Percentiles rank a stretch among this genome's conserved stretches.
Evolutionary conservation across 2,329 filamentous ascomycete species (phyloP).

Genomic region (Hypomyces perniciosus): DNA sequence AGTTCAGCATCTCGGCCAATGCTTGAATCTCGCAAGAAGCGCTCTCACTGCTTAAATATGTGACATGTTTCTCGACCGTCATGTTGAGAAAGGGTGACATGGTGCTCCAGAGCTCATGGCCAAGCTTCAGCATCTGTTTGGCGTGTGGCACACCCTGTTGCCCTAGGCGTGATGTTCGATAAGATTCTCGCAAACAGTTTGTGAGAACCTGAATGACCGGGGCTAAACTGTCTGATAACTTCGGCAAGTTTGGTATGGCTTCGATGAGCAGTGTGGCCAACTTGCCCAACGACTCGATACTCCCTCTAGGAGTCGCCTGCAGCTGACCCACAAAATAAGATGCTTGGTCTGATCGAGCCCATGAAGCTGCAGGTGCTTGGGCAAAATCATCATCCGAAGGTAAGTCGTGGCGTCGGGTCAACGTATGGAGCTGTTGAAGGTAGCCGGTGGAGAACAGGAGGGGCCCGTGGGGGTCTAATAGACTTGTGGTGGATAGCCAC

Average conservation of each 20-base stretch:
- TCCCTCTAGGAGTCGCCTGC: conserved; percentile 34
- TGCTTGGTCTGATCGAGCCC: conserved; percentile 17
- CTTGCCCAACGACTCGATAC: conserved; percentile 36
- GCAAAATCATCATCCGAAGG: conserved; percentile 14
- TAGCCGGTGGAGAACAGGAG: conserved; percentile 31
- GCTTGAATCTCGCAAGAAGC: conserved; percentile 33
- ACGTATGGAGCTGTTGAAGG: conserved; percentile 37
- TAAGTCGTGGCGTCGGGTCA: conserved; percentile 18
- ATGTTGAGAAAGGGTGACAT: conserved; percentile 37
- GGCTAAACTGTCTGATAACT: conserved; percentile 38
- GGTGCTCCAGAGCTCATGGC: conserved; percentile 37
- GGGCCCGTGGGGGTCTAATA: conserved; percentile 15
- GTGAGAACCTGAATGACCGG: conserved; percentile 31
- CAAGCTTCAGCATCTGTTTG: conserved; percentile 32
- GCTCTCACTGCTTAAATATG: conserved; percentile 42
- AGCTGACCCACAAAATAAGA: conserved; percentile 40
- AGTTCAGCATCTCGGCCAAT: conserved; percentile 40
- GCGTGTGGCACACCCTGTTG: conserved; percentile 19
- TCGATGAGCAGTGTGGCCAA: conserved; percentile 36
- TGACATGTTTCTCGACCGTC: conserved; percentile 52
- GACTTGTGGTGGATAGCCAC: conserved; percentile 2
- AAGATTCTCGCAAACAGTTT: conserved; percentile 27
- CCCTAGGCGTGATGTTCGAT: conserved; percentile 18
- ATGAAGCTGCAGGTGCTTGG: conserved; percentile 6
- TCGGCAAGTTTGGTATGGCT: conserved; percentile 41